Evolutionary conservation across 345 rosid species (phyloP).

Genomic region (Durio zibethinus): DNA sequence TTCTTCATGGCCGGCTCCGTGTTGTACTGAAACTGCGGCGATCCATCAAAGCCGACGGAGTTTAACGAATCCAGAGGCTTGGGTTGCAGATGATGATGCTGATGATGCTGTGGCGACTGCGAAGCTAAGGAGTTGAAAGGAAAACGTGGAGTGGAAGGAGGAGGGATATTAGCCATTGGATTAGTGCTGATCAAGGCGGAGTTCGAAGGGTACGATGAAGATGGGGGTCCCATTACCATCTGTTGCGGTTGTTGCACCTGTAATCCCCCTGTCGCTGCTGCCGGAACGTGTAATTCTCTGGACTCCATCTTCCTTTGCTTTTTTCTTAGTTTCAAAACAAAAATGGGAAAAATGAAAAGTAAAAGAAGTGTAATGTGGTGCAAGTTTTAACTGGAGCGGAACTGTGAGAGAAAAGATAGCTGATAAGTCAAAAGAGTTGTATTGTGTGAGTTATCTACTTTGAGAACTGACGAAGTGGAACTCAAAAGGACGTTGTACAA

Average conservation of each 20-base stretch:
- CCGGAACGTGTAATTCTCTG: conserved; percentile 41
- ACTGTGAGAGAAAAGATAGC: not conserved
- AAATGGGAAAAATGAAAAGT: not conserved
- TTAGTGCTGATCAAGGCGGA: conserved; percentile 23
- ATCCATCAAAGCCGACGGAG: conserved; percentile 50
- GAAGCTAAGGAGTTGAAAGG: conserved; percentile 34
- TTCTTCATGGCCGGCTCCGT: conserved; percentile 57
- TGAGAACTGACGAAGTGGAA: not conserved
- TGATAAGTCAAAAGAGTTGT: not conserved
- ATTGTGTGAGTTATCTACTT: conserved; percentile 8
- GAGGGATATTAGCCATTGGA: conserved; percentile 20
- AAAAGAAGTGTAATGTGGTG: not conserved
- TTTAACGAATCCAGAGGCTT: conserved; percentile 33
- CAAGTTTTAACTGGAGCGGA: not conserved
- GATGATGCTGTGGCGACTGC: conserved; percentile 27
- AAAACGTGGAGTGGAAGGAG: conserved; percentile 24
- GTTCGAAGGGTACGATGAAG: conserved; percentile 33
- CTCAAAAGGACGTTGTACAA: not conserved
- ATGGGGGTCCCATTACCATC: conserved; percentile 24
- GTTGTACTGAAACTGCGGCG: conserved; percentile 52
- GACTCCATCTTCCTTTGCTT: conserved; percentile 37
- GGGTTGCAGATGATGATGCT: conserved; percentile 24
- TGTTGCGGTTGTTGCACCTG: conserved; percentile 20
- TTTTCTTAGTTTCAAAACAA: not conserved
- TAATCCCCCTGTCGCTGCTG: conserved; percentile 22